phyloP scores from a whole-genome alignment of 768 basidiomycete species.

The Agrocybe chaxingu region DNA sequence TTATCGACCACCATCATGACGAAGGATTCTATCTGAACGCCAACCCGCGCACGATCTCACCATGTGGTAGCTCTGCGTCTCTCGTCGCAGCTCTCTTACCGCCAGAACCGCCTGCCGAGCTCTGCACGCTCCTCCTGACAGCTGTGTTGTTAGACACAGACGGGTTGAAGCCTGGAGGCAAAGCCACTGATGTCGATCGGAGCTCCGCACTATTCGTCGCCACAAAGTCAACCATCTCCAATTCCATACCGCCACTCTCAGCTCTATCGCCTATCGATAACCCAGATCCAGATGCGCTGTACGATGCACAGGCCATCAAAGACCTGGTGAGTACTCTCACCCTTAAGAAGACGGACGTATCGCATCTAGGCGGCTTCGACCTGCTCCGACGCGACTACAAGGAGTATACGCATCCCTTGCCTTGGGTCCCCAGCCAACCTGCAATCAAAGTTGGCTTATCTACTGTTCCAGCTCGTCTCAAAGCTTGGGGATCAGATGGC shows the following conservation, averaged over 20 bases:
- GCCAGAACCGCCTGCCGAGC: slow-evolving; percentile 46
- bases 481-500: slow-evolving; percentile 48
- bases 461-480: slow-evolving; percentile 73
- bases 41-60: slow-evolving; percentile 62
- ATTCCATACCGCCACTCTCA: slow-evolving; percentile 61
- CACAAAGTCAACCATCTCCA: slow-evolving; percentile 50
- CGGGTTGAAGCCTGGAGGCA: slow-evolving; percentile 75
- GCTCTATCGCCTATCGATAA: slow-evolving; percentile 33
- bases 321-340: slow-evolving; percentile 46
- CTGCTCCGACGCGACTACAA: slow-evolving; percentile 96
- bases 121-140: slow-evolving; percentile 76
- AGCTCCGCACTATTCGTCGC: slow-evolving; percentile 63
- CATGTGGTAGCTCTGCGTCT: slow-evolving; percentile 80
- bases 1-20: slow-evolving; percentile 93
- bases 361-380: slow-evolving; percentile 66
- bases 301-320: slow-evolving; percentile 40
- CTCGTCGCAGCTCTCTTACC: slow-evolving; percentile 39
- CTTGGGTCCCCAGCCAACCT: slow-evolving; percentile 31
- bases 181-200: slow-evolving; percentile 65
- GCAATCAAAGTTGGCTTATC: slow-evolving; percentile 71
- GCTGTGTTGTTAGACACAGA: slow-evolving; percentile 87
- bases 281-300: slow-evolving; percentile 26
- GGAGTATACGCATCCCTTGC: slow-evolving; percentile 60
- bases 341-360: slow-evolving; percentile 64
- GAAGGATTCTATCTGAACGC: slow-evolving; percentile 65